Percentiles rank a stretch among this genome's conserved stretches.
Conservation (phyloP, 2,329 filamentous ascomycete species). For the Penicillium janthinellum region DNA sequence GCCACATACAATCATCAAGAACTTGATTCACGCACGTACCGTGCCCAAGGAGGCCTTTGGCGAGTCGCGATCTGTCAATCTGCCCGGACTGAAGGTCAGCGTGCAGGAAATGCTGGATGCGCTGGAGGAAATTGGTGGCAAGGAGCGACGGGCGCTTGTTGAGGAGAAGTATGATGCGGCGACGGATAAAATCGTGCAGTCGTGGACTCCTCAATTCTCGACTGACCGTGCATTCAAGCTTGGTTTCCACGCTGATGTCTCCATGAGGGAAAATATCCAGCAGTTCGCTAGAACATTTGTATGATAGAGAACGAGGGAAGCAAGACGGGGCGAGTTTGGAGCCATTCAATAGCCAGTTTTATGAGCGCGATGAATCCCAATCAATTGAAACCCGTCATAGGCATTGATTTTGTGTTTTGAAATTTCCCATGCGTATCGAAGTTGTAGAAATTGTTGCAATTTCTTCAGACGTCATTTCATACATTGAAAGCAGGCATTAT, state of each 20-base stretch:
- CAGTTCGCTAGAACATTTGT: slow-evolving; percentile 40
- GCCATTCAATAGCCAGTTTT: slow-evolving; percentile 15
- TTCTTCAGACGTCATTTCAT: neutral
- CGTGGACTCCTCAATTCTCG: slow-evolving; percentile 63
- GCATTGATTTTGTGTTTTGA: no score
- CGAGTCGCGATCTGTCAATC: slow-evolving; percentile 55
- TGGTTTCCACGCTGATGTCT: slow-evolving; percentile 46
- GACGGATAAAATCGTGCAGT: slow-evolving; percentile 60
- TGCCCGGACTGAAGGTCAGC: slow-evolving; percentile 59
- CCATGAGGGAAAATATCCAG: slow-evolving; percentile 45
- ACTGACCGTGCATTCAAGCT: slow-evolving; percentile 55
- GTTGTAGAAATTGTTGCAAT: neutral
- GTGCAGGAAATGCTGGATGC: slow-evolving; percentile 64
- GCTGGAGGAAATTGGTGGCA: slow-evolving; percentile 57
- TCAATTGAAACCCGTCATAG: no score
- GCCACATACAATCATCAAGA: slow-evolving; percentile 56
- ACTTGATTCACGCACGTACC: slow-evolving; percentile 55
- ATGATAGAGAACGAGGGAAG: slow-evolving; percentile 16
- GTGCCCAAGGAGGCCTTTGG: slow-evolving; percentile 56
- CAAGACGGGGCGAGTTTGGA: slow-evolving; percentile 7
- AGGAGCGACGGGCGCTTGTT: slow-evolving; percentile 56
- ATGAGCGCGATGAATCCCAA: no score
- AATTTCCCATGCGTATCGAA: no score
- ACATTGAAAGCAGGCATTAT: neutral
- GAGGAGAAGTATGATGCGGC: slow-evolving; percentile 58